A percentile compares a stretch with the other conserved stretches of the same genome.
phyloP scores from a whole-genome alignment of 225 moss, liverwort and hornwort genomes.

The Polytrichum commune region DNA sequence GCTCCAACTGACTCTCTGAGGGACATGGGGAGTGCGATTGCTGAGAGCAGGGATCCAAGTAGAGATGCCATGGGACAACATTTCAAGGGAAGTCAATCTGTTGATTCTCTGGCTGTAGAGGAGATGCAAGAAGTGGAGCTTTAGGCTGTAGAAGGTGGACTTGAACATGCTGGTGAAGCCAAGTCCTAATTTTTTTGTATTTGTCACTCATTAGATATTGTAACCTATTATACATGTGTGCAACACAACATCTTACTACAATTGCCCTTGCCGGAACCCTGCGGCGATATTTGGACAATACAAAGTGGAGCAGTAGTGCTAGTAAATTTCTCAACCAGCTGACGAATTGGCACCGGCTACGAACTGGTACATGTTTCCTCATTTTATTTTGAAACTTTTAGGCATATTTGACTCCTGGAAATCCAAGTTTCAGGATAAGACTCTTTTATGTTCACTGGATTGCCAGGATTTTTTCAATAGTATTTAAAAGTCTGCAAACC shows the following conservation, averaged over 20 bases:
- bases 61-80: conserved; percentile 43
- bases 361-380: conserved; percentile 36
- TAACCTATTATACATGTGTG: conserved; percentile 49
- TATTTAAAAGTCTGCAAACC: not conserved
- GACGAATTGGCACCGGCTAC: conserved; percentile 23
- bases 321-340: conserved; percentile 24
- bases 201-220: conserved; percentile 45
- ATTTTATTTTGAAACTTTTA: conserved; percentile 11
- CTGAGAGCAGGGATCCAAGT: conserved; percentile 36
- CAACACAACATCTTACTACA: conserved; percentile 39
- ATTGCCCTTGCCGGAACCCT: conserved; percentile 23
- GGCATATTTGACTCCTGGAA: not conserved
- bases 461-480: not conserved
- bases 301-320: conserved; percentile 23
- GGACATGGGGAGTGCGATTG: conserved; percentile 11
- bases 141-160: conserved; percentile 33
- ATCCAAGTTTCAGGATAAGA: too few species aligned
- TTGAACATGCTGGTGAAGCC: conserved; percentile 12
- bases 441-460: too few species aligned
- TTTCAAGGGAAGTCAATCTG: conserved; percentile 44
- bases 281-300: conserved; percentile 26
- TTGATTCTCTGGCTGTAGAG: conserved; percentile 70
- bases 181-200: conserved; percentile 17
- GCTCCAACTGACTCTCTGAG: conserved; percentile 37
- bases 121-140: conserved; percentile 99